phyloP scores from a whole-genome alignment of 1,139 yeast genomes.

The Geotrichum candidum region DNA sequence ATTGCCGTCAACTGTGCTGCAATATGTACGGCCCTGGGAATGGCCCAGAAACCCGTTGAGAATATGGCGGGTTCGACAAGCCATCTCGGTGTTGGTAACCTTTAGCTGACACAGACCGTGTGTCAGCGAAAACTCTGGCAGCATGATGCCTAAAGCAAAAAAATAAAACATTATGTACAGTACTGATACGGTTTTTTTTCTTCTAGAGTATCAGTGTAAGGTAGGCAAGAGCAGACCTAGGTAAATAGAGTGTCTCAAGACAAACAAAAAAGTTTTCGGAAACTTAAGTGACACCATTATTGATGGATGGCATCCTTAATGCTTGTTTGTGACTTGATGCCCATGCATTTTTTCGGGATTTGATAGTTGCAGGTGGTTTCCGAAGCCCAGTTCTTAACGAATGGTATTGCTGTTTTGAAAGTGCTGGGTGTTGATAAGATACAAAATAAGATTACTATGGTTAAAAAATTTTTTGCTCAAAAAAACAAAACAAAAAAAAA shows the following conservation, averaged over 20 bases:
- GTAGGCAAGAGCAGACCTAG: not conserved
- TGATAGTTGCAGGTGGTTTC: not conserved
- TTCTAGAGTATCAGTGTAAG: not conserved
- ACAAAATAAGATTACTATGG: not conserved
- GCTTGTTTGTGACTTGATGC: too few species aligned
- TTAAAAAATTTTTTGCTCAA: not conserved
- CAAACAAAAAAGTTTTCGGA: not conserved
- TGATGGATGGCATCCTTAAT: not conserved
- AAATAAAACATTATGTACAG: not conserved
- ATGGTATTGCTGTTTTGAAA: not conserved
- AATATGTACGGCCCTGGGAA: not conserved
- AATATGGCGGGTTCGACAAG: not conserved
- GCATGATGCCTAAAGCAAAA: not conserved
- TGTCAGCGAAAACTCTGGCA: not conserved
- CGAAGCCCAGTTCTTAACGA: not conserved
- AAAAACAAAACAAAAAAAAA: not conserved
- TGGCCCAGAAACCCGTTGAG: not conserved
- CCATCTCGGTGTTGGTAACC: not conserved
- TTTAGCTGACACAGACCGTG: not conserved
- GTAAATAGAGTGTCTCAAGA: not conserved
- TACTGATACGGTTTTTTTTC: not conserved
- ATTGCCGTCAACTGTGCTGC: not conserved
- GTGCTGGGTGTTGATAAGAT: not conserved
- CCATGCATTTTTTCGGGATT: not conserved
- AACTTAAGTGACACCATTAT: not conserved